phyloP scores from a whole-genome alignment of 1,139 yeast species.

The Geotrichum reessii region DNA sequence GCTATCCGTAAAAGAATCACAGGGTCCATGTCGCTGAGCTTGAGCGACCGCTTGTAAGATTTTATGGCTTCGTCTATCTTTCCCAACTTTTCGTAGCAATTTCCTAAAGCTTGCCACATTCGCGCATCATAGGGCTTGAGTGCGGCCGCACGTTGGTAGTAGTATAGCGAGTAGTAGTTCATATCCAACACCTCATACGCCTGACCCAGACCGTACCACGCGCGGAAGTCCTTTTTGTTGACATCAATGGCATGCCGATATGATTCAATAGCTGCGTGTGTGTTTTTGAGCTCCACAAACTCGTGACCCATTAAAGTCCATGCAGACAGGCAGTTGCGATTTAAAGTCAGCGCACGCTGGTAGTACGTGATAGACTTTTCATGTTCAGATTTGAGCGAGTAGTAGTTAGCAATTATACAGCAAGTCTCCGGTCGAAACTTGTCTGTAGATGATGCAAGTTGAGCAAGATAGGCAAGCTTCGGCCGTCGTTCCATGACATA shows the following conservation, averaged over 20 bases:
- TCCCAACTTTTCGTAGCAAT: conserved; percentile 77
- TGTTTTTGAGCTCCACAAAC: conserved; percentile 89
- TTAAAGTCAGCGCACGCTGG: conserved; percentile 77
- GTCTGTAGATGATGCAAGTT: conserved; percentile 75
- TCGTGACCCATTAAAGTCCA: conserved; percentile 99
- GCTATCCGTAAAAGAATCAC: conserved; percentile 64
- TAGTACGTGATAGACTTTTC: conserved; percentile 92
- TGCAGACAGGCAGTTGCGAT: conserved; percentile 78
- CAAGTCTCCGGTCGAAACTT: conserved; percentile 92
- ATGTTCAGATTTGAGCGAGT: conserved; percentile 86
- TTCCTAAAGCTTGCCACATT: conserved; percentile 96
- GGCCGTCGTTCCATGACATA: conserved; percentile 90
- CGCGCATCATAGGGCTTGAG: conserved; percentile 84
- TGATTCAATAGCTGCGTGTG: conserved; percentile 96
- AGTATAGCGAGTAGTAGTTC: conserved; percentile 88
- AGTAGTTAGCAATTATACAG: conserved; percentile 89
- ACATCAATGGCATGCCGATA: conserved; percentile 91
- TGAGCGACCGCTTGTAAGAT: conserved; percentile 48
- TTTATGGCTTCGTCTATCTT: conserved; percentile 60
- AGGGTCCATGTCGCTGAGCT: conserved; percentile 46
- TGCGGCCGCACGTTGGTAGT: conserved; percentile 86
- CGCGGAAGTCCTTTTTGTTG: conserved; percentile 83
- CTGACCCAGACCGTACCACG: conserved; percentile 98
- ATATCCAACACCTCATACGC: conserved; percentile 95
- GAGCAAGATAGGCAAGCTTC: conserved; percentile 81